These are phyloP conservation scores for Pistacia vera DNA, from an alignment of 345 rosid species.

Conservation along the genomic window DNA sequence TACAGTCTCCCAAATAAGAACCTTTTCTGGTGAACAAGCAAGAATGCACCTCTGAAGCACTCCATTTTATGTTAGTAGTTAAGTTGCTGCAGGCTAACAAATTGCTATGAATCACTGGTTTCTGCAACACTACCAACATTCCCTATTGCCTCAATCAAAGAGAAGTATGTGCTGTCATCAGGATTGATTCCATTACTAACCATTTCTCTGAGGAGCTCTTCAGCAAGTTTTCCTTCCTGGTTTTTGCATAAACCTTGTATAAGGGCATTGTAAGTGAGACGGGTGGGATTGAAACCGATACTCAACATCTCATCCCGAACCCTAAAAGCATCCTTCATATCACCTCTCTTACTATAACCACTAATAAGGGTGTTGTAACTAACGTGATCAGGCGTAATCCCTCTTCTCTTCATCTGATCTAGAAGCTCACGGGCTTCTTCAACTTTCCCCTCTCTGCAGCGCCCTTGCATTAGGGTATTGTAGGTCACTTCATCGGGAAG, in stretches of 20 bases:
- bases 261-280: conserved; percentile 83
- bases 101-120: conserved; percentile 11
- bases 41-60: background rate
- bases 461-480: conserved; percentile 88
- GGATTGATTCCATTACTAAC: conserved; percentile 79
- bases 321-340: conserved; percentile 71
- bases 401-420: conserved; percentile 78
- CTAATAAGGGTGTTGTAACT: conserved; percentile 90
- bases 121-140: conserved; percentile 14
- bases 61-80: background rate
- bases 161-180: conserved; percentile 69
- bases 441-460: conserved; percentile 74
- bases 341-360: conserved; percentile 84
- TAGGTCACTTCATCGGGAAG: conserved; percentile 87
- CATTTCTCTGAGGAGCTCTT: conserved; percentile 81
- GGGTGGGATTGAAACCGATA: conserved; percentile 84
- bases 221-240: conserved; percentile 71
- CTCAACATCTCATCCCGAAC: conserved; percentile 88
- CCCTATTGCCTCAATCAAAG: conserved; percentile 70
- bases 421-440: conserved; percentile 87
- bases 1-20: background rate
- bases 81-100: background rate
- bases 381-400: conserved; percentile 77
- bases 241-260: conserved; percentile 77
- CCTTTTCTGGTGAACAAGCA: background rate